These are phyloP conservation scores for Thermothelomyces thermophilus DNA, from an alignment of 2,329 filamentous ascomycete genomes.

Conservation along the genomic window DNA sequence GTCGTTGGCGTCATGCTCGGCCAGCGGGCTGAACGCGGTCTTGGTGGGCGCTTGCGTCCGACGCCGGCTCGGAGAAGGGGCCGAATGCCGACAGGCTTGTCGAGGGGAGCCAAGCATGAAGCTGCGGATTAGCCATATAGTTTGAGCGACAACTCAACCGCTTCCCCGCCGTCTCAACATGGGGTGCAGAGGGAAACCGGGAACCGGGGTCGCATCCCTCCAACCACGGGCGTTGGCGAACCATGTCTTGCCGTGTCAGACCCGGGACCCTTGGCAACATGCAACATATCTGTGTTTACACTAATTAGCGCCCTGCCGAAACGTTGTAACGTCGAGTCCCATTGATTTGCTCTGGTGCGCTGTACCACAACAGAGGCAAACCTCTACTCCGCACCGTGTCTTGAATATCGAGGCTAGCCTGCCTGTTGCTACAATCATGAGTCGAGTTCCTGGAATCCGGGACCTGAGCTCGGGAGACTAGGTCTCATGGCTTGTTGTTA, in stretches of 20 bases:
- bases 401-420: too few species aligned
- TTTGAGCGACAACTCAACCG: conserved; percentile 22
- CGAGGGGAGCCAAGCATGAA: not conserved
- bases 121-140: conserved; percentile 19
- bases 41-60: not conserved
- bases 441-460: too few species aligned
- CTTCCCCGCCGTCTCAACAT: conserved; percentile 13
- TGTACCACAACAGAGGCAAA: conserved; percentile 1
- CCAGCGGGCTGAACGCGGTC: not conserved
- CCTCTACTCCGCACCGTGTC: not conserved
- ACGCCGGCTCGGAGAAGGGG: not conserved
- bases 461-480: too few species aligned
- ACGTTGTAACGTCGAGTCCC: not conserved
- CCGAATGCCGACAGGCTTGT: not conserved
- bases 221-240: conserved; percentile 24
- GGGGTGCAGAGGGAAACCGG: conserved; percentile 27
- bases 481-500: too few species aligned
- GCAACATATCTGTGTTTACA: conserved; percentile 10
- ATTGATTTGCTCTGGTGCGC: not conserved
- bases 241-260: conserved; percentile 23
- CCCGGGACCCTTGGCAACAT: conserved; percentile 14
- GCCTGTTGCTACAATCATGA: too few species aligned
- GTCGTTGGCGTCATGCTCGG: not conserved
- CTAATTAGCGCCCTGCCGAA: conserved; percentile 8
- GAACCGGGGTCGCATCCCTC: conserved; percentile 29